These are phyloP conservation scores for Immersiella caudata DNA, from an alignment of 495 filamentous ascomycete genomes.

Conservation along the genomic window DNA sequence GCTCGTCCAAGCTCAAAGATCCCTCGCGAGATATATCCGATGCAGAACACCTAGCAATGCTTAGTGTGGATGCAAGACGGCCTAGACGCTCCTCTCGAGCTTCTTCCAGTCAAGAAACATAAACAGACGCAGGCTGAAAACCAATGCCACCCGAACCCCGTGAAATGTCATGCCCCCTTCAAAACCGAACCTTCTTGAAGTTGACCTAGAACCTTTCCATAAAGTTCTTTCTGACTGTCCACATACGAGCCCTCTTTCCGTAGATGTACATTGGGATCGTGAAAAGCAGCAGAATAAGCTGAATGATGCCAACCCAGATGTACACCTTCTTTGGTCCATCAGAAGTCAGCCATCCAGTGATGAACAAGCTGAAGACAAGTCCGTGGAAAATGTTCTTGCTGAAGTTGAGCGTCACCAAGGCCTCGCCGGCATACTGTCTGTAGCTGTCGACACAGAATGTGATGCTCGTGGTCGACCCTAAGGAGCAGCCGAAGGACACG, in stretches of 20 bases:
- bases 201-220: conserved; percentile 79
- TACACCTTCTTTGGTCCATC: conserved; percentile 81
- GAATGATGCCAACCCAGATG: conserved; percentile 82
- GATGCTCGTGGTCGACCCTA: conserved; percentile 92
- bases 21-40: not conserved
- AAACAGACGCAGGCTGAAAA: not conserved
- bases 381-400: conserved; percentile 93
- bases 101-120: not conserved
- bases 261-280: conserved; percentile 96
- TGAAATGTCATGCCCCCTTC: not conserved
- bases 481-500: conserved; percentile 89
- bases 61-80: not conserved
- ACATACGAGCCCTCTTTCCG: conserved; percentile 93
- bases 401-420: conserved; percentile 92
- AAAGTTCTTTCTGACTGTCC: conserved; percentile 85
- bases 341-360: conserved; percentile 77
- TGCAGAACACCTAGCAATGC: not conserved
- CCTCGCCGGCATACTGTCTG: conserved; percentile 91
- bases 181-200: conserved; percentile 15
- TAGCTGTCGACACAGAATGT: conserved; percentile 95
- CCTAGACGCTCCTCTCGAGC: not conserved
- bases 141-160: not conserved
- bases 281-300: conserved; percentile 70
- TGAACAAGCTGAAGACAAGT: conserved; percentile 86
- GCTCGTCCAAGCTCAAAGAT: not conserved